These are phyloP conservation scores for Iris macrosiphon DNA, from an alignment of 106 monocot species.

Conservation along the genomic window DNA sequence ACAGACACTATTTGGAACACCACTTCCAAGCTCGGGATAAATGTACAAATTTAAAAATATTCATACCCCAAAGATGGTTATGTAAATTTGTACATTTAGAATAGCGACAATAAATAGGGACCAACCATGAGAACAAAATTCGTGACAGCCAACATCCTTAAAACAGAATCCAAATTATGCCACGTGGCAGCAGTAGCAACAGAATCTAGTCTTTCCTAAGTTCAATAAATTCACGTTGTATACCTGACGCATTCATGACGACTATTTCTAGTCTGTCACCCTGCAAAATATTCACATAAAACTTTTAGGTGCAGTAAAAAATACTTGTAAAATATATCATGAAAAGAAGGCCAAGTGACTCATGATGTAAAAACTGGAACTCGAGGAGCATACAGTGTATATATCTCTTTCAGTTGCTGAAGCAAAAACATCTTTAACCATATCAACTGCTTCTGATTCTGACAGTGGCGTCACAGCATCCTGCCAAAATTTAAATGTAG, in stretches of 20 bases:
- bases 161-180: too few species aligned
- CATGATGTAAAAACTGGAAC: neutral
- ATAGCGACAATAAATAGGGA: too few species aligned
- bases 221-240: constrained; percentile 59
- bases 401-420: constrained; percentile 98
- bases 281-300: constrained; percentile 30
- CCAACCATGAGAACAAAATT: too few species aligned
- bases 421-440: constrained; percentile 97
- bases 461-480: constrained; percentile 91
- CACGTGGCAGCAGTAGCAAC: neutral
- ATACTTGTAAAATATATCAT: neutral
- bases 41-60: too few species aligned
- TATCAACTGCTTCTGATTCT: constrained; percentile 82
- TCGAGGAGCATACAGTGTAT: constrained; percentile 57
- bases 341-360: neutral
- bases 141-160: too few species aligned
- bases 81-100: too few species aligned
- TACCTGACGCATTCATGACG: constrained; percentile 71
- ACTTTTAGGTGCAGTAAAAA: neutral
- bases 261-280: constrained; percentile 89
- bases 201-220: constrained; percentile 69
- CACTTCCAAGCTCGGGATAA: too few species aligned
- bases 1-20: too few species aligned
- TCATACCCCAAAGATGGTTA: too few species aligned
- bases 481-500: constrained; percentile 25